Evolutionary conservation across 257 asterid genomes (phyloP).

Genomic region (Solanum rostratum): DNA sequence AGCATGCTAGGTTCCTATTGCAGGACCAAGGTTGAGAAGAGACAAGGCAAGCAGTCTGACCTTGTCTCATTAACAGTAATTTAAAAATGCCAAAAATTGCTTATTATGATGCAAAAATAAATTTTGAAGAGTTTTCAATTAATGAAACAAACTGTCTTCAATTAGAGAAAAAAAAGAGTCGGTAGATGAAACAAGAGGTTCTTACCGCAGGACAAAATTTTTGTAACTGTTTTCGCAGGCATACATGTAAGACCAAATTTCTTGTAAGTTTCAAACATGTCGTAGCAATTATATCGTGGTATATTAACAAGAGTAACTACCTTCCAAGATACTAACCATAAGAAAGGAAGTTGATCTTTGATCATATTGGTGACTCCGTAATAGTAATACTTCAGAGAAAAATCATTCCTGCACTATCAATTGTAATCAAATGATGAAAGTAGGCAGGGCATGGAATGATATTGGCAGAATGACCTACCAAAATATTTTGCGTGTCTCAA

Average conservation of each 20-base stretch:
- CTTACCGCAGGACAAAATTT: not conserved
- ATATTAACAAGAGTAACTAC: not conserved
- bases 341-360: not conserved
- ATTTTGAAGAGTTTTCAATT: not conserved
- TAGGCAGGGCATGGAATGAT: not conserved
- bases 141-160: not conserved
- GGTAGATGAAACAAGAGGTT: not conserved
- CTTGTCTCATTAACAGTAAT: not conserved
- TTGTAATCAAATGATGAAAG: not conserved
- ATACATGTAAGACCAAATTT: not conserved
- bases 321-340: not conserved
- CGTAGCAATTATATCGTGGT: not conserved
- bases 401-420: slow-evolving; percentile 7
- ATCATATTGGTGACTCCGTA: not conserved
- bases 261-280: not conserved
- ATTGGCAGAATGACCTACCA: slow-evolving; percentile 2
- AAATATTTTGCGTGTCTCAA: slow-evolving; percentile 1
- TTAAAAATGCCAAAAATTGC: not conserved
- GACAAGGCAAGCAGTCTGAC: not conserved
- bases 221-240: not conserved
- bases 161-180: not conserved
- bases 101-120: not conserved
- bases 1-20: not conserved
- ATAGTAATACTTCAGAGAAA: not conserved
- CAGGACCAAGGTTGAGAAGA: not conserved